Conservation (phyloP, 345 rosid genomes). For the Eucalyptus regnans region DNA sequence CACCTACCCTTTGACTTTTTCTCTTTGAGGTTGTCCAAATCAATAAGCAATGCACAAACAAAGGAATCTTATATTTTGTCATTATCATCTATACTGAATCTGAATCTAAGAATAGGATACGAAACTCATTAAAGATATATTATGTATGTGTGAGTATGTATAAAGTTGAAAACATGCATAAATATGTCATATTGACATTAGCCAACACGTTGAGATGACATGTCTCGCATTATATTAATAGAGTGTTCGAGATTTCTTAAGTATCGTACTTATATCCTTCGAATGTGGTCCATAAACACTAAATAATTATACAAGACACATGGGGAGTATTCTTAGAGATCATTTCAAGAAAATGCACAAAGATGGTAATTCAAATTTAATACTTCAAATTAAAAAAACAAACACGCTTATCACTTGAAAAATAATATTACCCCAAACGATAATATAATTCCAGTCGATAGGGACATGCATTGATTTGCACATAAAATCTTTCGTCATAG, state of each 20-base stretch:
- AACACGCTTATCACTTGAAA: background rate
- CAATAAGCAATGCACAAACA: background rate
- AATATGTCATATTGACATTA: background rate
- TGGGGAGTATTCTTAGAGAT: background rate
- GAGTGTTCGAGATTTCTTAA: background rate
- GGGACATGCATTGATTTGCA: background rate
- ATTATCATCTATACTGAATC: background rate
- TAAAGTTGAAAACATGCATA: background rate
- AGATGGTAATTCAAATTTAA: background rate
- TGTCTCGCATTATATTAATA: background rate
- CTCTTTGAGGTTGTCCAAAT: background rate
- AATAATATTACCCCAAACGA: background rate
- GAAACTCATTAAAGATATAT: background rate
- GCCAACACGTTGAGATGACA: background rate
- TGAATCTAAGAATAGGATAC: too few relatives aligned
- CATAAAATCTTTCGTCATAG: background rate
- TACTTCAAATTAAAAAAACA: background rate
- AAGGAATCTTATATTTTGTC: background rate
- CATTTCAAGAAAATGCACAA: background rate
- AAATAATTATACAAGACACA: background rate
- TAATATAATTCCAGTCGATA: background rate
- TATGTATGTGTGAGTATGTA: background rate
- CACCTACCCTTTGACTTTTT: background rate
- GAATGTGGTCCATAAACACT: background rate
- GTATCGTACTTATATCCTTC: background rate